Percentiles rank a stretch among this genome's conserved stretches.
Evolutionary conservation across 148 eudicot species (phyloP).

Genomic region (Rhododendron henanense): DNA sequence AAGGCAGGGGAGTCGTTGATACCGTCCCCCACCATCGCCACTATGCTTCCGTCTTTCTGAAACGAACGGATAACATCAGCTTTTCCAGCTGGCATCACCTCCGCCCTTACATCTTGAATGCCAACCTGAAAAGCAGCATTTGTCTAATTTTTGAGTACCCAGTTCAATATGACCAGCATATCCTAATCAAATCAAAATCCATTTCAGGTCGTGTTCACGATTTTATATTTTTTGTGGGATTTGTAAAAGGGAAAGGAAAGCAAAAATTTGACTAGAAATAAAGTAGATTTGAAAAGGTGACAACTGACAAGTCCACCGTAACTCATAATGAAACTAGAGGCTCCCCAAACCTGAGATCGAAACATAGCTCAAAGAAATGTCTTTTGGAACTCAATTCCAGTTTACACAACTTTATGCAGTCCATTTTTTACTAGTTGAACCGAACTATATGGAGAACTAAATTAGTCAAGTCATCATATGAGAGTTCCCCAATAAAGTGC

Average conservation of each 20-base stretch:
- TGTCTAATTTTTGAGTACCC: background rate
- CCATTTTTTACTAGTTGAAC: background rate
- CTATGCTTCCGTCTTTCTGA: constrained; percentile 73
- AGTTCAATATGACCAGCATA: background rate
- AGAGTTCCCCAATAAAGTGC: background rate
- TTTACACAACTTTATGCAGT: background rate
- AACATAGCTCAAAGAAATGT: background rate
- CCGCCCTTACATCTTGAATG: constrained; percentile 76
- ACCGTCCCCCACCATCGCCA: constrained; percentile 98
- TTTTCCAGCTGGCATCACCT: constrained; percentile 95
- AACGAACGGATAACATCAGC: constrained; percentile 81
- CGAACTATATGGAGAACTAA: background rate
- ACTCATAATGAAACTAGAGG: background rate
- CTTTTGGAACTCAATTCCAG: background rate
- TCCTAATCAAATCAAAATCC: background rate
- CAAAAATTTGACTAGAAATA: background rate
- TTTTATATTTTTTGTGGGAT: background rate
- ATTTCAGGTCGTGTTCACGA: background rate
- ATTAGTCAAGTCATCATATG: background rate
- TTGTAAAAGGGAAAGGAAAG: background rate
- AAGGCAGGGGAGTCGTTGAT: constrained; percentile 97
- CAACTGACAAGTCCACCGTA: background rate
- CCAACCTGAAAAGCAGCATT: constrained; percentile 58
- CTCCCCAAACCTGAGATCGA: background rate
- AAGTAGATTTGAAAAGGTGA: background rate